Evolutionary conservation across 805 yeast species (phyloP).

Genomic region (Monosporozyma yasuniensis): DNA sequence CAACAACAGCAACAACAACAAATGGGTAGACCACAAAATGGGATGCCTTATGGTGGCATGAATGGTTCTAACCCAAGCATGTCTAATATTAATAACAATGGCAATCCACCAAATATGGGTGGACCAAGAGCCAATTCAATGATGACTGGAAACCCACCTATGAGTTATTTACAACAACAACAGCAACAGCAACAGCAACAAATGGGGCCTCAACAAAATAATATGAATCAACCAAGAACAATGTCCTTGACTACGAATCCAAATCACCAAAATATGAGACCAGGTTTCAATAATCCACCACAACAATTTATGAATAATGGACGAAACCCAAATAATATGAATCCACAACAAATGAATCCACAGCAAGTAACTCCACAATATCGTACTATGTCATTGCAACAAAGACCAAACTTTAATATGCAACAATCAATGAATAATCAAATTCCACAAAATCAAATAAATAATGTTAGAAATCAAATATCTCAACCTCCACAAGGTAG

Average conservation of each 20-base stretch:
- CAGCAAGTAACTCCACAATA: not conserved
- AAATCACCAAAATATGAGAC: not conserved
- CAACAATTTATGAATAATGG: not conserved
- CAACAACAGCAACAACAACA: not conserved
- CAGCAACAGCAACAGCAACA: constrained; percentile 6
- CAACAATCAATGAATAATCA: not conserved
- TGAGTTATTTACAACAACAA: constrained; percentile 1
- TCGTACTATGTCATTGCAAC: constrained; percentile 4
- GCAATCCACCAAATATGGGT: not conserved
- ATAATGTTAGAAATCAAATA: not conserved
- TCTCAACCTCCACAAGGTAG: not conserved
- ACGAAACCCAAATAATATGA: not conserved
- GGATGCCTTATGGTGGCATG: not conserved
- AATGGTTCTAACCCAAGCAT: not conserved
- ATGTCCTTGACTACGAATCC: constrained; percentile 4
- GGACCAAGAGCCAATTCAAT: constrained; percentile 8
- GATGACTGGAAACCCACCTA: constrained; percentile 4
- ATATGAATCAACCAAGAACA: constrained; percentile 4
- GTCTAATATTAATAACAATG: not conserved
- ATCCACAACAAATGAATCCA: not conserved
- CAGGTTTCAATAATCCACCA: not conserved
- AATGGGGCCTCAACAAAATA: constrained; percentile 4
- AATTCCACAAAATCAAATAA: not conserved
- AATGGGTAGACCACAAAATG: constrained; percentile 1
- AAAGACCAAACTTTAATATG: not conserved